A percentile compares a stretch with the other conserved stretches of the same genome.
Evolutionary conservation across 1,284 basidiomycete species (phyloP).

Genomic region (Leccinum colubrinum): DNA sequence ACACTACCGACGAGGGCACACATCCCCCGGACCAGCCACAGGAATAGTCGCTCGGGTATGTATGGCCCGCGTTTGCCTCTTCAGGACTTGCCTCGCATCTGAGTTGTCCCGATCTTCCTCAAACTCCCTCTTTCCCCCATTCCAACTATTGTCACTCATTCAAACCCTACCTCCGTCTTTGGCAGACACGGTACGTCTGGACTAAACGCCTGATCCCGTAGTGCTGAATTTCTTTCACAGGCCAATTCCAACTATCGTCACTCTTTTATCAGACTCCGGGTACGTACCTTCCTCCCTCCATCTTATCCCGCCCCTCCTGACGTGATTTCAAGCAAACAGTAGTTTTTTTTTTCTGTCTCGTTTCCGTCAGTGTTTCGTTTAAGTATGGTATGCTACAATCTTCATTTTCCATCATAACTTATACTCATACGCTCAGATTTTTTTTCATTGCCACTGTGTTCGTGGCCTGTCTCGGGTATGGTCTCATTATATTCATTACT

Average conservation of each 20-base stretch:
- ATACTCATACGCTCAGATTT: neutral
- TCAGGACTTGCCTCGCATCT: constrained; percentile 6
- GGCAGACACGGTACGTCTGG: constrained; percentile 3
- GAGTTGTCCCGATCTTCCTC: neutral
- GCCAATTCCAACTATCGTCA: constrained; percentile 19
- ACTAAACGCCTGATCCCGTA: neutral
- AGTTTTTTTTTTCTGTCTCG: neutral
- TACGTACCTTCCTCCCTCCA: neutral
- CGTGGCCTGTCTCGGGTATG: neutral
- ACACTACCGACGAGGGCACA: constrained; percentile 3
- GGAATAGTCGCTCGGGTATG: neutral
- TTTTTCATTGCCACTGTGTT: neutral
- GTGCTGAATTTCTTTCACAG: neutral
- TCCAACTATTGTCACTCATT: constrained; percentile 24
- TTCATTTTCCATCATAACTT: neutral
- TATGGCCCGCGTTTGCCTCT: constrained; percentile 6
- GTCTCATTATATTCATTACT: neutral
- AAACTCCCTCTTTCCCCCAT: neutral
- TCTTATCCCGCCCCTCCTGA: neutral
- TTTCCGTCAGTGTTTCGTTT: neutral
- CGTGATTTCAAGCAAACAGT: neutral
- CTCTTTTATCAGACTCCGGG: constrained; percentile 8
- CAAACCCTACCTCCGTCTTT: neutral
- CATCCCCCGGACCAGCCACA: neutral
- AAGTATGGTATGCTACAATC: neutral